These are phyloP conservation scores for Aethionema arabicum DNA, from an alignment of 345 rosid genomes.

Conservation along the genomic window DNA sequence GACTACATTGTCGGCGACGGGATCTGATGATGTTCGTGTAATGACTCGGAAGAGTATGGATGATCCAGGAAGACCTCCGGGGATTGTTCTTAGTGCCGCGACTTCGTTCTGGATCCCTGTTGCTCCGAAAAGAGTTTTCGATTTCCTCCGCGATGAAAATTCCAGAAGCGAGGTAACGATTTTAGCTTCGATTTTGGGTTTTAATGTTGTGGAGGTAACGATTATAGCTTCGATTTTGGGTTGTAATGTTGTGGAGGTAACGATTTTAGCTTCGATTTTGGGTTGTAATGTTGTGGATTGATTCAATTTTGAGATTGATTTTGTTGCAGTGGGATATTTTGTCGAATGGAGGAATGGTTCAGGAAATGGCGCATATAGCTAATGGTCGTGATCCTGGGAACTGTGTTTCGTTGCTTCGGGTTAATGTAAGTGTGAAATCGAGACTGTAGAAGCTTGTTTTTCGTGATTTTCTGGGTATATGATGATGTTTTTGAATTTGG, in stretches of 20 bases:
- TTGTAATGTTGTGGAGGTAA: slow-evolving; percentile 51
- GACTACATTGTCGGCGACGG: slow-evolving; percentile 83
- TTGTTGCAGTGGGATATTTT: slow-evolving; percentile 86
- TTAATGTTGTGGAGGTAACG: slow-evolving; percentile 42
- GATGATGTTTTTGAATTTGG: neutral
- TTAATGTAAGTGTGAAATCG: slow-evolving; percentile 53
- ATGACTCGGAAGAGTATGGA: slow-evolving; percentile 97
- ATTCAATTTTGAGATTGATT: neutral
- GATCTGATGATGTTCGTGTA: slow-evolving; percentile 85
- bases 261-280: neutral
- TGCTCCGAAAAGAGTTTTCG: slow-evolving; percentile 66
- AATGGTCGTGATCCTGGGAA: slow-evolving; percentile 94
- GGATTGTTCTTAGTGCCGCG: slow-evolving; percentile 96
- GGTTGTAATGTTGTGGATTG: neutral
- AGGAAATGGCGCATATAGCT: slow-evolving; percentile 98
- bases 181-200: neutral
- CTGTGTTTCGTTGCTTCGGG: slow-evolving; percentile 85
- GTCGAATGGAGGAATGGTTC: slow-evolving; percentile 91
- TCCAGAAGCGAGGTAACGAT: slow-evolving; percentile 74
- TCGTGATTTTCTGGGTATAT: neutral
- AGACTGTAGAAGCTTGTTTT: neutral
- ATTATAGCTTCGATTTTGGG: neutral
- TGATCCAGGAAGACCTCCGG: slow-evolving; percentile 98
- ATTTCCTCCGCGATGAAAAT: slow-evolving; percentile 84
- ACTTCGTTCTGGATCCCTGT: slow-evolving; percentile 95